Base-by-base conservation (phyloP, 2,329 filamentous ascomycete genomes). In the Cladobotryum protrusum region DNA sequence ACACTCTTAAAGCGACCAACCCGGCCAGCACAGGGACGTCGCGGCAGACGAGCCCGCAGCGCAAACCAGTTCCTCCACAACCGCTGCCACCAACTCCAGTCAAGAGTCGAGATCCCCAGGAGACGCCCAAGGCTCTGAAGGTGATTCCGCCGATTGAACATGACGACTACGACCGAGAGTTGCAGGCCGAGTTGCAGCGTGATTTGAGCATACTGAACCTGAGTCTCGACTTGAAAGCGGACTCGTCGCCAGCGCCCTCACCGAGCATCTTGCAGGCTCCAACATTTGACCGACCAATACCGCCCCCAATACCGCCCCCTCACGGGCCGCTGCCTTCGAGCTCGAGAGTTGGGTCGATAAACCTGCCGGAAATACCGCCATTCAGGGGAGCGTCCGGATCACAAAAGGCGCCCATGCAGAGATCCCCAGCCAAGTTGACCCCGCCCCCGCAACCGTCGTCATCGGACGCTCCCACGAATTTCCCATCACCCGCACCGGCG, bases 111-210 rank as follows among this genome's bases (percentile, higher is more conserved):
- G 65, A 72, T 24, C 56, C 59, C 13, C 67, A 68, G 8, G 71
- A 76, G 50, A 78, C 77, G 8, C 77, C 80, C 18, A 67, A 69
- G 18, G 62, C 69, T n/a, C 65, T 69, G 44, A 72, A 72, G 49
- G 69, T 77, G 39, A 70, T 73, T 57, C 74, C 76, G 14, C 72
- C 73, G 5, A 61, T 70, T 3, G 37, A 40, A 9, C 37, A 40
- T 15, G 37, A 40, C 15, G 81, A 83, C 51, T 83, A 83, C 56
- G 82, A 85, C 57, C 72, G 73, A 42, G 75, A 77, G 39, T 63
- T 84, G 39, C 81, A 83, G 53, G 76, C 80, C 36, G 80, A 86
- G 61, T 65, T 86, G n/a, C 79, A 81, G 56, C 75, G 76, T 50
- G 82, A 85, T 54, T 78, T 85, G 70, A 72, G 72, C 29, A 72